Base-by-base conservation (phyloP, 352 stramenopile species). In the Globisporangium orthogonon region DNA sequence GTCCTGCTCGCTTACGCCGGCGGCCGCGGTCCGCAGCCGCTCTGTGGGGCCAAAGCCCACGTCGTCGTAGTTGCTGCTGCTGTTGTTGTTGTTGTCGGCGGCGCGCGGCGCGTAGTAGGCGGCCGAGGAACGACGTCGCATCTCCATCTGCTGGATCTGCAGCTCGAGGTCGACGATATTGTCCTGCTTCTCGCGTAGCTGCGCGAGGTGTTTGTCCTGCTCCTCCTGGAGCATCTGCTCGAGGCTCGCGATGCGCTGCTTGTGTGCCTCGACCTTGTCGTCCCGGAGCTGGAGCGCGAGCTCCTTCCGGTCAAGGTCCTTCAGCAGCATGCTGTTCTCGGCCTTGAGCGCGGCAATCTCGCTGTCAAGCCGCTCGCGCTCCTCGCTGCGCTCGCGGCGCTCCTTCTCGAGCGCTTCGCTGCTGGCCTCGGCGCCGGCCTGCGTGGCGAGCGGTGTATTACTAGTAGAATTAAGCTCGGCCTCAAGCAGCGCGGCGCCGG, bases 101-200 rank as follows among this genome's bases (percentile, higher is more conserved):
- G 82, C 67, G 1, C 69, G 71, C 6, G 67, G 65, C 7, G 70
- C 68, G 15, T 76, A 60, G 6, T 68, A 68, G 1, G 80, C 77
- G 4, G 75, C 72, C 37, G 75, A 86, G 1, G 76, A 82, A 10
- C 80, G 66, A 4, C 73, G 67, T 3, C 77, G 67, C 39, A 79
- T 59, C 58, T 88, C 66, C 66, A 89, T 76, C 52, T 87, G 66
- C 50, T 80, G 76, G 10, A 92, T 49, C 62, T 88, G 73, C 13
- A 65, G 54, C 58, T 92, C 83, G 0, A 92, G 56, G 13, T 83
- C 74, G 7, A 78, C 61, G 28, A 94, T 74, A 30, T 62, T 56
- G 39, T 90, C 83, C 62, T 94, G 83, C 56, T 91, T 91, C 40
- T 89, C 77, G 28, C 75, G 76, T 15, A 91, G 63, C 35, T 81